A percentile compares a stretch with the other conserved stretches of the same genome.
phyloP scores from a whole-genome alignment of 176 grass and related monocot species.

The Oryza longistaminata region DNA sequence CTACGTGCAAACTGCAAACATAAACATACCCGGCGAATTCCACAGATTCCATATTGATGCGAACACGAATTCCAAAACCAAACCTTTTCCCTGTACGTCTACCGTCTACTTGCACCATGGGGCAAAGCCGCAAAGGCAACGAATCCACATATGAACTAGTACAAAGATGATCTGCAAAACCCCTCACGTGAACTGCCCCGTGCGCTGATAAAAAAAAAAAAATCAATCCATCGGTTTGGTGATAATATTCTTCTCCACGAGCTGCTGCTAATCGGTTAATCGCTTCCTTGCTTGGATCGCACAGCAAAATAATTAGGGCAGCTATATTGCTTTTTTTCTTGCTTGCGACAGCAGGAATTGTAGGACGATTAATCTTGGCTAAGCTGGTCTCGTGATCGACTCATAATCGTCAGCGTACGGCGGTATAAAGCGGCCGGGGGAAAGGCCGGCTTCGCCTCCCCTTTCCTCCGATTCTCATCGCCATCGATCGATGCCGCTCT shows the following conservation, averaged over 20 bases:
- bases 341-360: neutral
- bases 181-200: slow-evolving; percentile 41
- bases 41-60: slow-evolving; percentile 33
- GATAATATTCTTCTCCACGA: slow-evolving; percentile 18
- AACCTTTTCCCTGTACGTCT: neutral
- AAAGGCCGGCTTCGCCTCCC: slow-evolving; percentile 4
- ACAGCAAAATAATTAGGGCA: neutral
- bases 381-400: slow-evolving; percentile 1
- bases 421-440: slow-evolving; percentile 11
- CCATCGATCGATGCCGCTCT: slow-evolving; percentile 31
- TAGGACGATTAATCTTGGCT: neutral
- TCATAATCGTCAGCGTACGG: neutral
- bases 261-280: slow-evolving; percentile 8
- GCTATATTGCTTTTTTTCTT: neutral
- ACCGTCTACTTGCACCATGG: slow-evolving; percentile 26
- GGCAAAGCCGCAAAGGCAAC: slow-evolving; percentile 45
- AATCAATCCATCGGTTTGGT: neutral
- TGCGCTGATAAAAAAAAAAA: neutral
- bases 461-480: neutral
- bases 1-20: neutral
- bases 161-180: slow-evolving; percentile 3
- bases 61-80: slow-evolving; percentile 39
- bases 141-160: slow-evolving; percentile 45
- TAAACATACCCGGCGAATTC: neutral
- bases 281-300: neutral